Evolutionary conservation across 768 basidiomycete genomes (phyloP).

Genomic region (Trametes coccinea): DNA sequence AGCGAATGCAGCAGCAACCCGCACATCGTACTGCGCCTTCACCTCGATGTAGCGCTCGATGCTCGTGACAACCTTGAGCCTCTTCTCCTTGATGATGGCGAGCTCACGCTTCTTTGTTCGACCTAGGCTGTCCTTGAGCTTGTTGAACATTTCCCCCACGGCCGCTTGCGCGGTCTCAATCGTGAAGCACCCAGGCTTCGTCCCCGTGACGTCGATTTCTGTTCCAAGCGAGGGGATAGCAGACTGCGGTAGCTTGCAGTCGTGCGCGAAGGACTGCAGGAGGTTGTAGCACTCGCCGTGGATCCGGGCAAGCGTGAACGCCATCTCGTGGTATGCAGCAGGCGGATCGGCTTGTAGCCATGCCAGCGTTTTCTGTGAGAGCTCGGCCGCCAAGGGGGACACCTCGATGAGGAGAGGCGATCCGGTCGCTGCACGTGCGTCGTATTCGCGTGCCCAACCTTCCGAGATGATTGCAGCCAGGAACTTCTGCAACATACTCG

Average conservation of each 20-base stretch:
- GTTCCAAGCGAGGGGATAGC: constrained; percentile 78
- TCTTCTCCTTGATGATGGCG: constrained; percentile 73
- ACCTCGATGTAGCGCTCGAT: constrained; percentile 81
- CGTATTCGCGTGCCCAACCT: constrained; percentile 81
- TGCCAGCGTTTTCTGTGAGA: constrained; percentile 65
- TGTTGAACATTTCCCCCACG: constrained; percentile 67
- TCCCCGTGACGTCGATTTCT: constrained; percentile 75
- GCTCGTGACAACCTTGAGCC: constrained; percentile 60
- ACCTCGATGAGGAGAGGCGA: constrained; percentile 49
- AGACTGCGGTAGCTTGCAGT: constrained; percentile 81
- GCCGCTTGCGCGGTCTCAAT: constrained; percentile 74
- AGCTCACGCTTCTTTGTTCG: constrained; percentile 80
- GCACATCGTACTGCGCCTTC: constrained; percentile 83
- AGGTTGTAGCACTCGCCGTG: constrained; percentile 77
- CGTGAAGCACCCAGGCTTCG: constrained; percentile 68
- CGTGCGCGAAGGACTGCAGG: constrained; percentile 78
- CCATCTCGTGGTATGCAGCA: constrained; percentile 88
- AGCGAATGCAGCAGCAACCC: constrained; percentile 87
- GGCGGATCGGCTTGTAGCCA: constrained; percentile 79
- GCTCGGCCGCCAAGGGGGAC: constrained; percentile 61
- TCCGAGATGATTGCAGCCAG: constrained; percentile 83
- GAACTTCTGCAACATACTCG: constrained; percentile 90
- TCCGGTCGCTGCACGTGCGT: constrained; percentile 32
- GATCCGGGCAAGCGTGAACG: constrained; percentile 74
- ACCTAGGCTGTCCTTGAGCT: constrained; percentile 73